Evolutionary conservation across 2,329 filamentous ascomycete genomes (phyloP).

Genomic region (Epicoccum nigrum): DNA sequence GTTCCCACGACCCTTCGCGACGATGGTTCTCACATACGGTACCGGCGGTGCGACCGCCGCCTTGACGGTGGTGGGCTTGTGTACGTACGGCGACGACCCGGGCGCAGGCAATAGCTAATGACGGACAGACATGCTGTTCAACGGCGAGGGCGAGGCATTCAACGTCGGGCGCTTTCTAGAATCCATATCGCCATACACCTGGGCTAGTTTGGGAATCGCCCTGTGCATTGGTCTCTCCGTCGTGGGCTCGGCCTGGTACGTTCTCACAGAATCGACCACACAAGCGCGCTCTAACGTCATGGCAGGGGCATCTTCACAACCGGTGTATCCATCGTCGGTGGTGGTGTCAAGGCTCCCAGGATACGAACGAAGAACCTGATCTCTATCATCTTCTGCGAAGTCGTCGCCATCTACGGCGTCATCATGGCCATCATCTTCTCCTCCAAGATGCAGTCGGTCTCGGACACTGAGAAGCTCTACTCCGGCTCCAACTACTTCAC

Average conservation of each 20-base stretch:
- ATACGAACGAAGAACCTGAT: constrained; percentile 99
- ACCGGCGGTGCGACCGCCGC: constrained; percentile 71
- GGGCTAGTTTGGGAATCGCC: constrained; percentile 88
- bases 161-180: constrained; percentile 96
- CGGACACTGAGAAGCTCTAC: constrained; percentile 69
- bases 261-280: constrained; percentile 8
- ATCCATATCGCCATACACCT: constrained; percentile 90
- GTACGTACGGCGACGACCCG: constrained; percentile 60
- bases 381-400: constrained; percentile 99
- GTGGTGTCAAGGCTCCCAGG: constrained; percentile 92
- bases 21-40: constrained; percentile 77
- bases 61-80: constrained; percentile 75
- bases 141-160: constrained; percentile 92
- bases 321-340: constrained; percentile 94
- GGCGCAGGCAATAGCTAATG: constrained; percentile 41
- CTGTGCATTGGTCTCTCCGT: constrained; percentile 96
- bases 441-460: constrained; percentile 76
- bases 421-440: constrained; percentile 99
- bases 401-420: constrained; percentile 99
- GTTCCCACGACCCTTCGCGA: constrained; percentile 30
- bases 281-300: constrained; percentile 21
- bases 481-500: constrained; percentile 87
- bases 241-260: constrained; percentile 94
- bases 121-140: constrained; percentile 91
- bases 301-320: constrained; percentile 97